Conservation (phyloP, 2,329 filamentous ascomycete genomes). For the Aspergillus viridinutans region DNA sequence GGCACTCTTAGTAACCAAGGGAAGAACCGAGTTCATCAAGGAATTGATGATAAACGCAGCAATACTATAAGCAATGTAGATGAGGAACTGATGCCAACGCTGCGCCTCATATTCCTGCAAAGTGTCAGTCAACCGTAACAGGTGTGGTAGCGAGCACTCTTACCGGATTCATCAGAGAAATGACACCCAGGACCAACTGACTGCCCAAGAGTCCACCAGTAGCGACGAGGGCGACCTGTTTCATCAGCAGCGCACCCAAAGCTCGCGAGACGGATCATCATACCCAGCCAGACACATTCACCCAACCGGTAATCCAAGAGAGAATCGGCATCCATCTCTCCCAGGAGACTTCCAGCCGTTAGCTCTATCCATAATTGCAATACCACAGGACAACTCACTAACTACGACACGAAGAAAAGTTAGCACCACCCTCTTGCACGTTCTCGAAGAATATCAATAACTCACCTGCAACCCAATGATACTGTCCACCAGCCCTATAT, state of each 20-base stretch:
- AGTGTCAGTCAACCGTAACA: neutral
- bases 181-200: slow-evolving; percentile 62
- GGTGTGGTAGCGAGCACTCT: neutral
- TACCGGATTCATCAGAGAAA: slow-evolving; percentile 56
- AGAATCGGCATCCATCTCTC: slow-evolving; percentile 57
- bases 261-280: neutral
- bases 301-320: slow-evolving; percentile 68
- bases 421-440: neutral
- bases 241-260: slow-evolving; percentile 13
- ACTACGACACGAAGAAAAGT: slow-evolving; percentile 12
- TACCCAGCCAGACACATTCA: slow-evolving; percentile 67
- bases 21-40: slow-evolving; percentile 59
- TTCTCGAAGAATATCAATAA: neutral
- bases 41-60: slow-evolving; percentile 62
- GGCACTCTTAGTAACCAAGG: slow-evolving; percentile 63
- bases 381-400: slow-evolving; percentile 33
- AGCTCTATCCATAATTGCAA: neutral
- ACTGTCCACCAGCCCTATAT: slow-evolving; percentile 55
- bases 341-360: slow-evolving; percentile 49
- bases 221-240: slow-evolving; percentile 56
- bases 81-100: slow-evolving; percentile 68
- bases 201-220: slow-evolving; percentile 65
- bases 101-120: slow-evolving; percentile 48
- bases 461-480: slow-evolving; percentile 65
- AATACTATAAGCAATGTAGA: slow-evolving; percentile 63